phyloP scores from a whole-genome alignment of 352 stramenopile genomes.

The Pythium diclinum region DNA sequence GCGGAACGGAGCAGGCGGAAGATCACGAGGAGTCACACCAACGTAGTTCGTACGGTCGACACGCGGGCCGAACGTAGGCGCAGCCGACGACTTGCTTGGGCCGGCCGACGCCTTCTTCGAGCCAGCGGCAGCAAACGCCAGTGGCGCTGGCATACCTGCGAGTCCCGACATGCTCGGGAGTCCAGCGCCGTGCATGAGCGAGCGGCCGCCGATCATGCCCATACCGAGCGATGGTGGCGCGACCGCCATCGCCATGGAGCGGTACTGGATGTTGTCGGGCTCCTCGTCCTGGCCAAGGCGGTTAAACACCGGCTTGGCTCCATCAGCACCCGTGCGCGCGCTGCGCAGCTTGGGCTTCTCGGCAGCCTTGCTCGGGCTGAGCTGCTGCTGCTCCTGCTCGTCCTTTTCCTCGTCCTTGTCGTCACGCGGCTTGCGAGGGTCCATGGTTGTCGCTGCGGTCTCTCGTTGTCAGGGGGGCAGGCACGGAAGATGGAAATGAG shows the following conservation, averaged over 20 bases:
- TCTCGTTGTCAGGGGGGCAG: not conserved
- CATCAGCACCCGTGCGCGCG: not conserved
- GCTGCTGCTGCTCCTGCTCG: slow-evolving; percentile 23
- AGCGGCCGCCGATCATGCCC: slow-evolving; percentile 24
- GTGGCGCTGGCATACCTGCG: slow-evolving; percentile 35
- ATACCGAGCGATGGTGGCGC: slow-evolving; percentile 48
- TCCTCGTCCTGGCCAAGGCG: slow-evolving; percentile 46
- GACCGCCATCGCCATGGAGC: slow-evolving; percentile 49
- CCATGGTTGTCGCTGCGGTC: slow-evolving; percentile 14
- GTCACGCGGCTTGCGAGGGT: slow-evolving; percentile 23
- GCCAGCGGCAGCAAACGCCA: slow-evolving; percentile 34
- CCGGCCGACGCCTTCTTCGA: slow-evolving; percentile 39
- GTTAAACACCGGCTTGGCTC: slow-evolving; percentile 32
- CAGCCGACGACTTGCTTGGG: slow-evolving; percentile 26
- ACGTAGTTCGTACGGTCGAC: slow-evolving; percentile 79
- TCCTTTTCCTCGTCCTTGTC: slow-evolving; percentile 27
- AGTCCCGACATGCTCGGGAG: slow-evolving; percentile 24
- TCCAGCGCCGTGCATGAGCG: slow-evolving; percentile 28
- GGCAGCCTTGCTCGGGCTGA: slow-evolving; percentile 7
- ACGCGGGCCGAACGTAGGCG: slow-evolving; percentile 51
- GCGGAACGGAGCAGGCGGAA: slow-evolving; percentile 76
- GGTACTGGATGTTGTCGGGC: slow-evolving; percentile 43
- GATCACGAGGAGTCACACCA: slow-evolving; percentile 52
- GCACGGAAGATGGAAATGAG: not conserved
- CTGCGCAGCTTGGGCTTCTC: slow-evolving; percentile 12